Conservation (phyloP, 1,284 basidiomycete genomes). For the Phylloboletellus chloephorus region DNA sequence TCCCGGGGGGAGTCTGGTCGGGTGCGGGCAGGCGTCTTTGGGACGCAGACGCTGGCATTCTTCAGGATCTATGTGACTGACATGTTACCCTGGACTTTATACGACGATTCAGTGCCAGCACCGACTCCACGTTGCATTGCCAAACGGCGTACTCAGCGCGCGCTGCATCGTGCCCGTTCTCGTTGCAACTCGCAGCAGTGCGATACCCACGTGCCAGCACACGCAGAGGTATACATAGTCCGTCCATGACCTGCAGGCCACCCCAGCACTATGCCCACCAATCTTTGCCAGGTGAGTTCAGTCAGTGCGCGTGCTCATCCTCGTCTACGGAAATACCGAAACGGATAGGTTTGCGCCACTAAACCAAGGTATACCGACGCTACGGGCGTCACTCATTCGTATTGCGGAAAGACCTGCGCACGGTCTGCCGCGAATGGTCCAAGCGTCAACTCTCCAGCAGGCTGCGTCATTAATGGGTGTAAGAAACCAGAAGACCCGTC, state of each 20-base stretch:
- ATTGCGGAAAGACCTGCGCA: constrained; percentile 58
- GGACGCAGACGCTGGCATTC: constrained; percentile 17
- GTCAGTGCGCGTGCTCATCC: constrained; percentile 5
- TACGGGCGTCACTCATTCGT: constrained; percentile 51
- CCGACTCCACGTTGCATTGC: constrained; percentile 23
- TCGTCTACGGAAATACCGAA: constrained; percentile 1
- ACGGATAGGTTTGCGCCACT: constrained; percentile 46
- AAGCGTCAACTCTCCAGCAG: constrained; percentile 11
- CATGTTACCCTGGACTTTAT: too few species aligned
- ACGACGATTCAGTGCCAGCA: constrained; percentile 2
- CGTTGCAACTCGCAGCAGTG: constrained; percentile 15
- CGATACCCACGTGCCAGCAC: constrained; percentile 24
- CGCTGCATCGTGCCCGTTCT: constrained; percentile 14
- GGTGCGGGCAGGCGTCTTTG: constrained; percentile 20
- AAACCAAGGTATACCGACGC: constrained; percentile 54
- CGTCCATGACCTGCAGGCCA: not conserved
- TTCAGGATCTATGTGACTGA: too few species aligned
- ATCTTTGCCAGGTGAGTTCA: constrained; percentile 27
- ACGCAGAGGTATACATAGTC: constrained; percentile 22
- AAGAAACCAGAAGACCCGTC: constrained; percentile 42
- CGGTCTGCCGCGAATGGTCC: constrained; percentile 32
- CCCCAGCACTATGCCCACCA: constrained; percentile 16
- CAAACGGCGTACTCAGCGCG: constrained; percentile 18
- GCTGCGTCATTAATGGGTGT: constrained; percentile 46
- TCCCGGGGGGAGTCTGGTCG: constrained; percentile 6